Evolutionary conservation across 2,329 filamentous ascomycete species (phyloP).

Genomic region (Diaporthe aspalathi): DNA sequence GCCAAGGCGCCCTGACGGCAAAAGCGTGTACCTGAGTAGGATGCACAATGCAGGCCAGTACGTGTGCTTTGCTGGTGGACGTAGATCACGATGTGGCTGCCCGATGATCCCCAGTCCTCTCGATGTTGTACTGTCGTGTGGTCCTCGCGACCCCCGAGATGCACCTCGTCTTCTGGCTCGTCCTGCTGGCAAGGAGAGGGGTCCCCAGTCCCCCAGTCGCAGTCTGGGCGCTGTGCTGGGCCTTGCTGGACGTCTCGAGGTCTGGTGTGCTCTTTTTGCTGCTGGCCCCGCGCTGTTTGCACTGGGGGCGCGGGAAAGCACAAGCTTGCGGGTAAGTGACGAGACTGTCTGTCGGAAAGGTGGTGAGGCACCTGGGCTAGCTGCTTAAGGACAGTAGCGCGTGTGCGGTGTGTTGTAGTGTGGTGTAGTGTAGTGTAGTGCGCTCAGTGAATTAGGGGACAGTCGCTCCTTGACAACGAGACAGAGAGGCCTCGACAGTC

Average conservation of each 20-base stretch:
- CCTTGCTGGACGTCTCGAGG: not conserved
- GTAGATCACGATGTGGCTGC: constrained; percentile 30
- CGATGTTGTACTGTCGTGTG: constrained; percentile 20
- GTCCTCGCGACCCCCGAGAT: constrained; percentile 19
- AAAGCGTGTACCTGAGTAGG: constrained; percentile 26
- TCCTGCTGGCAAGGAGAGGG: not conserved
- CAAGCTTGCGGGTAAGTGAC: not conserved
- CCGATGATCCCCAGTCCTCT: constrained; percentile 25
- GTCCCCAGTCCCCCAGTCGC: not conserved
- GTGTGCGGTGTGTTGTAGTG: constrained; percentile 1
- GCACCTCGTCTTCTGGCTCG: not conserved
- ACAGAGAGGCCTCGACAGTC: constrained; percentile 26
- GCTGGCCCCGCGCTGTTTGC: constrained; percentile 1
- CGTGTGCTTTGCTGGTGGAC: constrained; percentile 16
- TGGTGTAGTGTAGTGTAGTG: no score
- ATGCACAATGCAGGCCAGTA: constrained; percentile 30
- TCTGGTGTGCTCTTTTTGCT: not conserved
- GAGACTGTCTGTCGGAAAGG: not conserved
- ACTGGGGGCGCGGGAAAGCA: not conserved
- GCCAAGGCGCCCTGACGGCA: constrained; percentile 14
- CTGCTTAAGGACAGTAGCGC: constrained; percentile 12
- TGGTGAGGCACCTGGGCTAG: not conserved
- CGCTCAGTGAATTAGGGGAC: constrained; percentile 1
- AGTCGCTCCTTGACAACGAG: constrained; percentile 4
- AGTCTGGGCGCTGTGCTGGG: constrained; percentile 13